Evolutionary conservation across 495 filamentous ascomycete genomes (phyloP).

Genomic region (Lophium mytilinum): DNA sequence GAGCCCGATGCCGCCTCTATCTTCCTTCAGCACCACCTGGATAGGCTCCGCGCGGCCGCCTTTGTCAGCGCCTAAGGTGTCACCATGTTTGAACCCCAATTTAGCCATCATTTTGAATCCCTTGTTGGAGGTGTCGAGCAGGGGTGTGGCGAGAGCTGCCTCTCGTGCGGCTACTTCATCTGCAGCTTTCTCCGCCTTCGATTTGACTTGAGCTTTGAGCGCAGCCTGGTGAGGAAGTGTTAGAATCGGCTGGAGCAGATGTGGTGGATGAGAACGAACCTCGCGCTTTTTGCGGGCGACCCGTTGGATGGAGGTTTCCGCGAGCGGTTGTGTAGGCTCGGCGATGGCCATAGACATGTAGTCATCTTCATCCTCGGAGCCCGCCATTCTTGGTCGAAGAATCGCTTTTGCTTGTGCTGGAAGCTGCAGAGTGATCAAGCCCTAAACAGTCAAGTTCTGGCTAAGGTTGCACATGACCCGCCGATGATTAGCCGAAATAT

Average conservation of each 20-base stretch:
- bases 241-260: slow-evolving; percentile 1
- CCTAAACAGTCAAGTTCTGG: no score
- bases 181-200: slow-evolving; percentile 72
- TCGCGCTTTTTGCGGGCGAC: slow-evolving; percentile 49
- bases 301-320: slow-evolving; percentile 51
- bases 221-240: slow-evolving; percentile 35
- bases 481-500: no score
- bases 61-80: slow-evolving; percentile 55
- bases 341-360: slow-evolving; percentile 59
- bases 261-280: slow-evolving; percentile 26
- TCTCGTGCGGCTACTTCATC: slow-evolving; percentile 65
- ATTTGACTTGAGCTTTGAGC: slow-evolving; percentile 53
- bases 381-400: slow-evolving; percentile 6
- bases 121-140: slow-evolving; percentile 54
- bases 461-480: no score
- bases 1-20: slow-evolving; percentile 75
- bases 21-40: slow-evolving; percentile 62
- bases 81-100: slow-evolving; percentile 75
- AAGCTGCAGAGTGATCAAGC: no score
- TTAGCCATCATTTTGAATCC: slow-evolving; percentile 95
- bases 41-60: slow-evolving; percentile 55
- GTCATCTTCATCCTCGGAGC: slow-evolving; percentile 49
- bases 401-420: no score
- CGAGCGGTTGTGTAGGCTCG: slow-evolving; percentile 37
- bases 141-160: slow-evolving; percentile 59